A percentile compares a stretch with the other conserved stretches of the same genome.
Evolutionary conservation across 768 basidiomycete species (phyloP).

Genomic region (Psilocybe cyanescens): DNA sequence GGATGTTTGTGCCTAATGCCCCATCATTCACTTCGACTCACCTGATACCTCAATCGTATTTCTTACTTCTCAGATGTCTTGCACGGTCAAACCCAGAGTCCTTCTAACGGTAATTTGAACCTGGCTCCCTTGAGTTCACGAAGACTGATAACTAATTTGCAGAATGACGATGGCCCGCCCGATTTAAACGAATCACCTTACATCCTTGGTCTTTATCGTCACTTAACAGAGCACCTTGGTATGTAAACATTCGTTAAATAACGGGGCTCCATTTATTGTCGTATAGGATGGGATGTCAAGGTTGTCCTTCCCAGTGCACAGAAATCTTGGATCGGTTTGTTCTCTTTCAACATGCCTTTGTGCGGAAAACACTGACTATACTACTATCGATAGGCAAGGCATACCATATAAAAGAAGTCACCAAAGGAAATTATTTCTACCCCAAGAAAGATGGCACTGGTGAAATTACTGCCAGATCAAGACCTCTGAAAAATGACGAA

Average conservation of each 20-base stretch:
- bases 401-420: constrained; percentile 76
- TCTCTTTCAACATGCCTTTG: neutral
- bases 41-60: neutral
- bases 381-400: constrained; percentile 62
- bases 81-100: constrained; percentile 33
- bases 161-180: constrained; percentile 91
- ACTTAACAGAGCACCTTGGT: constrained; percentile 66
- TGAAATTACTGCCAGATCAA: constrained; percentile 60
- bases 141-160: constrained; percentile 5
- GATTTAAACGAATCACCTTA: constrained; percentile 68
- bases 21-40: neutral
- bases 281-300: constrained; percentile 76
- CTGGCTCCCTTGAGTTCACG: constrained; percentile 3
- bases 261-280: neutral
- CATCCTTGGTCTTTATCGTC: constrained; percentile 69
- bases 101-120: constrained; percentile 40
- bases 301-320: constrained; percentile 82
- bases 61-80: constrained; percentile 2
- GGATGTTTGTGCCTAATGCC: neutral
- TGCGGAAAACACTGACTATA: neutral
- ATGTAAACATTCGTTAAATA: constrained; percentile 5
- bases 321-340: constrained; percentile 85
- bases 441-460: constrained; percentile 73
- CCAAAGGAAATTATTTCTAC: constrained; percentile 76
- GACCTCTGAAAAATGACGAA: constrained; percentile 78